Conservation (phyloP, 2,329 filamentous ascomycete genomes). For the Escovopsis sp. region DNA sequence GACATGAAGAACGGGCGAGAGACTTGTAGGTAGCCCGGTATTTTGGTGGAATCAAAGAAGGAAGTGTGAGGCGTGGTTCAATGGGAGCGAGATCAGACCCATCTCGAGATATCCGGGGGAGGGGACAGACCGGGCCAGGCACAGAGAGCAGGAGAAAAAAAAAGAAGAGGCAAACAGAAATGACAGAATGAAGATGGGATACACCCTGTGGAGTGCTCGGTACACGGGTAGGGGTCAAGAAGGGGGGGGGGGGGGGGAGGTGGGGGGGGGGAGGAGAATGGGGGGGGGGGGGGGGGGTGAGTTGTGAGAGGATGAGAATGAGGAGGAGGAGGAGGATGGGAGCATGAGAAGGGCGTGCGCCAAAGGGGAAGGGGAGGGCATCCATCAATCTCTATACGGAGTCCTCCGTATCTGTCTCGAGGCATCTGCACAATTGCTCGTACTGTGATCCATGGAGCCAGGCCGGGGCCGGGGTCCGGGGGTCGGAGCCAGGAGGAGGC, state of each 20-base stretch:
- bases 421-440: no score
- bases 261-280: no score
- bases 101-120: conserved; percentile 6
- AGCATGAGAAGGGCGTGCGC: no score
- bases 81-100: conserved; percentile 1
- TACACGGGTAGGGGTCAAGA: not conserved
- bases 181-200: not conserved
- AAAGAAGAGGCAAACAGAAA: not conserved
- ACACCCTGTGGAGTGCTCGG: not conserved
- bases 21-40: not conserved
- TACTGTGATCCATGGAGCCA: no score
- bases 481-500: not conserved
- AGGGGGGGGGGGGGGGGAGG: no score
- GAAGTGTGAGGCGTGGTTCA: conserved; percentile 1
- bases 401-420: not conserved
- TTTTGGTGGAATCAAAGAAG: not conserved
- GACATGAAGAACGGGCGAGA: not conserved
- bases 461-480: no score
- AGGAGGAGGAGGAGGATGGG: no score
- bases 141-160: not conserved
- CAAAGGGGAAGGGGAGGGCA: no score
- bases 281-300: no score
- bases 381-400: no score
- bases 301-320: no score
- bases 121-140: conserved; percentile 1